phyloP scores from a whole-genome alignment of 495 filamentous ascomycete genomes.

The Podospora conica region DNA sequence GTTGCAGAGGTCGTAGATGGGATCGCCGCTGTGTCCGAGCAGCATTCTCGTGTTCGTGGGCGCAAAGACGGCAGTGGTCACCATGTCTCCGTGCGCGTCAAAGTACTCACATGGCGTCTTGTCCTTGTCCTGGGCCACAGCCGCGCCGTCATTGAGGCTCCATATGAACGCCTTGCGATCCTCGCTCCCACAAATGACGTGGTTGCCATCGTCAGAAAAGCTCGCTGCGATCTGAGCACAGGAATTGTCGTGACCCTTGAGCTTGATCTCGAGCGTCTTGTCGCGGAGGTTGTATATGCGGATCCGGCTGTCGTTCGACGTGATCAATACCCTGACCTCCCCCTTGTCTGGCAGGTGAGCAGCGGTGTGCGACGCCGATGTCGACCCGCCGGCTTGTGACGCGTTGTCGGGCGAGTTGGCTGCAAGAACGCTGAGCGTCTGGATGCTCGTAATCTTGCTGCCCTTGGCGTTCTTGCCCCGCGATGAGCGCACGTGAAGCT shows the following conservation, averaged over 20 bases:
- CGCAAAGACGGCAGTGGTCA: conserved; percentile 81
- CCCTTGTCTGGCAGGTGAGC: conserved; percentile 34
- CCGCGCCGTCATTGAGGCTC: conserved; percentile 53
- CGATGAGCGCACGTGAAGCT: conserved; percentile 84
- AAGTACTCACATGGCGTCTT: conserved; percentile 80
- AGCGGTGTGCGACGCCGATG: conserved; percentile 13
- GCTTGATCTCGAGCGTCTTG: conserved; percentile 79
- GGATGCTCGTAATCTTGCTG: conserved; percentile 94
- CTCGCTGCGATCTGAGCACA: conserved; percentile 85
- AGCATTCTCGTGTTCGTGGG: conserved; percentile 71
- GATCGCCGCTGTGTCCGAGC: conserved; percentile 76
- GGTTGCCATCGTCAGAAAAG: conserved; percentile 81
- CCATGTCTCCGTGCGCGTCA: conserved; percentile 81
- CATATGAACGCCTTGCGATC: conserved; percentile 87
- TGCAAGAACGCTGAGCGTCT: conserved; percentile 59
- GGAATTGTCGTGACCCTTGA: conserved; percentile 89
- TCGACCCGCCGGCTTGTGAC: conserved; percentile 34
- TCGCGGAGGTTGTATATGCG: conserved; percentile 82
- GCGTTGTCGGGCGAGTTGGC: background rate
- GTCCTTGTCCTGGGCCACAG: conserved; percentile 59
- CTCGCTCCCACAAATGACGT: conserved; percentile 91
- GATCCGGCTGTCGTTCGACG: conserved; percentile 93
- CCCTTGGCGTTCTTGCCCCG: conserved; percentile 91
- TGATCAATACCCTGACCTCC: conserved; percentile 81
- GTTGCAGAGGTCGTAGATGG: conserved; percentile 93